phyloP scores from a whole-genome alignment of 148 eudicot genomes.

The Nepenthes mirabilis region DNA sequence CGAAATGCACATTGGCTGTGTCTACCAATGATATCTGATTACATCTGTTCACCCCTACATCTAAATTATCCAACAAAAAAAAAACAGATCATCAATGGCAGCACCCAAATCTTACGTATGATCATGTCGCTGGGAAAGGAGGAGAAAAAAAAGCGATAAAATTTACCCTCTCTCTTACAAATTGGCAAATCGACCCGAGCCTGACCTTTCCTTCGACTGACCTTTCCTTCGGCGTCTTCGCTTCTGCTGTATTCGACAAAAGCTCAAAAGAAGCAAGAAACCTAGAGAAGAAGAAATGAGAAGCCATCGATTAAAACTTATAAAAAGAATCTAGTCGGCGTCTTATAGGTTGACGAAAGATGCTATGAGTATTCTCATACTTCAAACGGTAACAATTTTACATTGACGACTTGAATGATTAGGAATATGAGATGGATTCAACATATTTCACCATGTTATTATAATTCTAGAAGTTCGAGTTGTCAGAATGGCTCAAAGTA shows the following conservation, averaged over 20 bases:
- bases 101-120: no score
- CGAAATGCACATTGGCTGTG: no score
- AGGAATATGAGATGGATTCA: not conserved
- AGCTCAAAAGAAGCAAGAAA: slow-evolving; percentile 57
- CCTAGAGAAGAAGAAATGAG: slow-evolving; percentile 23
- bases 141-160: no score
- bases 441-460: no score
- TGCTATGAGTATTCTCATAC: no score
- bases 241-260: slow-evolving; percentile 78
- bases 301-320: not conserved
- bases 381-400: not conserved
- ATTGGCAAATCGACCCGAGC: slow-evolving; percentile 40
- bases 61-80: no score
- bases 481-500: no score
- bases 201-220: slow-evolving; percentile 60
- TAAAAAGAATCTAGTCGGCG: not conserved
- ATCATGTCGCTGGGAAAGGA: no score
- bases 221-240: slow-evolving; percentile 67
- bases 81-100: no score
- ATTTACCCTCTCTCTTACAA: slow-evolving; percentile 8
- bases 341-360: not conserved
- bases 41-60: no score
- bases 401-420: not conserved
- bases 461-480: not conserved
- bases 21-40: no score